Percentiles rank a stretch among this genome's conserved stretches.
These are phyloP conservation scores for Fraxinus xanthoxyloides DNA, from an alignment of 305 asterid genomes.

Conservation along the genomic window DNA sequence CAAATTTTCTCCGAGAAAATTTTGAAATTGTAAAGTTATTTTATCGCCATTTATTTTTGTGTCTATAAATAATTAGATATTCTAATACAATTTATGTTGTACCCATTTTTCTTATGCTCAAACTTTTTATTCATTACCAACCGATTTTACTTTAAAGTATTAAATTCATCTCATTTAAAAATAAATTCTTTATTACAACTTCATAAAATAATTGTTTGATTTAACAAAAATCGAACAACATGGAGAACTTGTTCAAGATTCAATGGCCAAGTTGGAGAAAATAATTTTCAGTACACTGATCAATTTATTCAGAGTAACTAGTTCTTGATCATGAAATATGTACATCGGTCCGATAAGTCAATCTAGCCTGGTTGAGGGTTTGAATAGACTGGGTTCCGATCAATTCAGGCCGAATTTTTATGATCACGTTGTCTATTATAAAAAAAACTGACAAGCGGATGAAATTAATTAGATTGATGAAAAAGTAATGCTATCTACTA, in stretches of 20 bases:
- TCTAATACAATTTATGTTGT: background rate
- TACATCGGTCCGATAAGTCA: too few relatives aligned
- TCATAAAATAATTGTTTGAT: background rate
- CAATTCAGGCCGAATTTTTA: too few relatives aligned
- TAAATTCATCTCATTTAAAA: too few relatives aligned
- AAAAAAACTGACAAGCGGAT: too few relatives aligned
- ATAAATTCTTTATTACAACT: too few relatives aligned
- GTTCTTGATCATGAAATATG: too few relatives aligned
- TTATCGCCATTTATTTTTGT: background rate
- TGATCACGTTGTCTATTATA: too few relatives aligned
- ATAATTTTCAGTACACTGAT: background rate
- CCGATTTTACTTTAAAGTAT: background rate
- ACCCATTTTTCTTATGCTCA: background rate
- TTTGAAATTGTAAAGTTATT: background rate
- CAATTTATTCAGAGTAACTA: too few relatives aligned
- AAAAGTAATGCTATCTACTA: background rate
- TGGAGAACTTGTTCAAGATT: background rate
- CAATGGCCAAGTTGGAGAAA: background rate
- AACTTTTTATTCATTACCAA: background rate
- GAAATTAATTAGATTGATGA: background rate
- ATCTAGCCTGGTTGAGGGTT: background rate
- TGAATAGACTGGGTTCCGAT: too few relatives aligned
- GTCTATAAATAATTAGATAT: too few relatives aligned
- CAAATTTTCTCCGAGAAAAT: too few relatives aligned
- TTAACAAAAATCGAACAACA: too few relatives aligned